A percentile compares a stretch with the other conserved stretches of the same genome.
Conservation (phyloP, 208 protist species). For the Kentomonas sorsogonicus region DNA sequence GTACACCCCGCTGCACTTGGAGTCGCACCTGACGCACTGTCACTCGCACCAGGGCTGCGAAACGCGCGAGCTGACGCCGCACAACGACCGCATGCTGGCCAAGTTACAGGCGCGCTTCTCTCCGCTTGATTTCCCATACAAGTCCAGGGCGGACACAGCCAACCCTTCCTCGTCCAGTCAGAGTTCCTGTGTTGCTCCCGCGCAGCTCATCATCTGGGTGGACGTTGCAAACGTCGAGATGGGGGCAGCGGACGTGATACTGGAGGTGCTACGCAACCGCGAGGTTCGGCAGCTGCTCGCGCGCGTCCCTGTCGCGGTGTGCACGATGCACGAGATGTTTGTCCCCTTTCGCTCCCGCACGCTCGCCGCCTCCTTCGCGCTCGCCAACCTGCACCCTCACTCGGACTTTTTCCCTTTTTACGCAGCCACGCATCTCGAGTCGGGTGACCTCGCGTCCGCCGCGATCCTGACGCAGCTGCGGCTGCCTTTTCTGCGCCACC, state of each 20-base stretch:
- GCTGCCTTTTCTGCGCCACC: background rate
- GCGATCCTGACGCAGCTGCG: conserved; percentile 39
- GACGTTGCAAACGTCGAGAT: conserved; percentile 80
- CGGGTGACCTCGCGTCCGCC: conserved; percentile 56
- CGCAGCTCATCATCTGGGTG: conserved; percentile 47
- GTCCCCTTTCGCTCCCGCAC: conserved; percentile 52
- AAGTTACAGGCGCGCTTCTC: conserved; percentile 20
- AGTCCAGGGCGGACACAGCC: too few species aligned
- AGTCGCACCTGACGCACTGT: conserved; percentile 52
- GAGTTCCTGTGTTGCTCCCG: conserved; percentile 3
- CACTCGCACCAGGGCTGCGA: conserved; percentile 45
- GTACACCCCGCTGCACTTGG: conserved; percentile 41
- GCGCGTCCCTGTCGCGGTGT: conserved; percentile 40
- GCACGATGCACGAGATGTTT: conserved; percentile 69
- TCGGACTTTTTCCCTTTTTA: conserved; percentile 72
- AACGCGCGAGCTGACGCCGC: conserved; percentile 32
- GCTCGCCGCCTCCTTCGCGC: conserved; percentile 58
- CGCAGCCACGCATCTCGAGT: conserved; percentile 50
- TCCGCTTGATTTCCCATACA: too few species aligned
- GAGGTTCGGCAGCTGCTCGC: conserved; percentile 32
- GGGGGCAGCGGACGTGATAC: conserved; percentile 16
- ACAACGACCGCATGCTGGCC: conserved; percentile 41
- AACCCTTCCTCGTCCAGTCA: background rate
- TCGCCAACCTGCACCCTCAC: conserved; percentile 42
- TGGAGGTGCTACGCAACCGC: conserved; percentile 31